Percentiles rank a stretch among this genome's conserved stretches.
Evolutionary conservation across 1,139 yeast species (phyloP).

Genomic region (Blastobotrys aristatus): DNA sequence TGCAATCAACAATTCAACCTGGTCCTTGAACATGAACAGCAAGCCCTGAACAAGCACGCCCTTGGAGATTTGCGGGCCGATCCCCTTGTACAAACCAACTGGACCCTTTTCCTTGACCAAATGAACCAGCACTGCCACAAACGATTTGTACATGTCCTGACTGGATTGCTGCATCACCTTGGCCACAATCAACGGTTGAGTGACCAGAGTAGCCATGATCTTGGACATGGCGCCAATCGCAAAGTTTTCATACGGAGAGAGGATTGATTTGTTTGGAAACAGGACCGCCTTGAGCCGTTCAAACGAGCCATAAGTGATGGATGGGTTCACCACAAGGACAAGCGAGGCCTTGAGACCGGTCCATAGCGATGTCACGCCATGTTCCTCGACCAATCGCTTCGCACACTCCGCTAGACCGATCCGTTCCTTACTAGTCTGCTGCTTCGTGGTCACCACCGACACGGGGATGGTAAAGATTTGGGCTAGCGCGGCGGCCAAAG

Average conservation of each 20-base stretch:
- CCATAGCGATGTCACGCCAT: conserved; percentile 75
- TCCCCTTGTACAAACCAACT: conserved; percentile 65
- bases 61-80: conserved; percentile 74
- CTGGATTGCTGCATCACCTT: conserved; percentile 73
- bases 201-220: conserved; percentile 70
- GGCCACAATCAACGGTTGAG: conserved; percentile 83
- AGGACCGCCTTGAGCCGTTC: conserved; percentile 60
- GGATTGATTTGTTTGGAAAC: conserved; percentile 43
- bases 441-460: conserved; percentile 76
- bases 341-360: conserved; percentile 77
- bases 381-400: conserved; percentile 54
- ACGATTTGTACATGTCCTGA: conserved; percentile 39
- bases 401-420: conserved; percentile 45
- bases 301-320: conserved; percentile 81
- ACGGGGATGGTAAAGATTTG: conserved; percentile 82
- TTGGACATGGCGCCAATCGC: conserved; percentile 74
- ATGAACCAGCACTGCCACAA: conserved; percentile 50
- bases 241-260: conserved; percentile 66
- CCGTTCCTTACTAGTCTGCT: conserved; percentile 47
- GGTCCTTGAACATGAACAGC: conserved; percentile 78
- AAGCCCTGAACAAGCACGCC: conserved; percentile 85
- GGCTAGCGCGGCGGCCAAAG: conserved; percentile 79
- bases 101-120: conserved; percentile 49
- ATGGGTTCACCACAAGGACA: conserved; percentile 76
- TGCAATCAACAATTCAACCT: conserved; percentile 36